A percentile compares a stretch with the other conserved stretches of the same genome.
Conservation (phyloP, 2,329 filamentous ascomycete species). For the Colletotrichum horii region DNA sequence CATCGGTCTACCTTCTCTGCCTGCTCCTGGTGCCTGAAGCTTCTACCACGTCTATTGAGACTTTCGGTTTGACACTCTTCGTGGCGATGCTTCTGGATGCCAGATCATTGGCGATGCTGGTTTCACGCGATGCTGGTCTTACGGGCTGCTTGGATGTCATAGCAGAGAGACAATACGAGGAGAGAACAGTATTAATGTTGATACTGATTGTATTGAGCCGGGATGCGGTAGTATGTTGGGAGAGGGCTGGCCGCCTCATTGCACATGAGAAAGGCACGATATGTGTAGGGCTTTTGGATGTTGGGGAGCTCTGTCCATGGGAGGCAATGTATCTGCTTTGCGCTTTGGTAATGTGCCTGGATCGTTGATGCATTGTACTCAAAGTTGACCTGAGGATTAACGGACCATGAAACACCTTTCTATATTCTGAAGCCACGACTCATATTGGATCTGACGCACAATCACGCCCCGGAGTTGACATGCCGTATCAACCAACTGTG, state of each 20-base stretch:
- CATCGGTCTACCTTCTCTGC: no score
- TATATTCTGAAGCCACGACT: fast-evolving
- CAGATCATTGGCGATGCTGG: no score
- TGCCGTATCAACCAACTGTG: not conserved
- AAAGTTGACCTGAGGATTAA: no score
- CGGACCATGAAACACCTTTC: not conserved
- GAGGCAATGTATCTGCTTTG: fast-evolving
- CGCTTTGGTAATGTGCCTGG: fast-evolving
- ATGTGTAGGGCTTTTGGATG: fast-evolving
- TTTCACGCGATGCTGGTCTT: no score
- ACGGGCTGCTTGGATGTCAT: not conserved
- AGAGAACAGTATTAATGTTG: not conserved
- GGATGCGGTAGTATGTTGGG: fast-evolving
- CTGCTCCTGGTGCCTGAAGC: no score
- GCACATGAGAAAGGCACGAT: not conserved
- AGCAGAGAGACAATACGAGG: not conserved
- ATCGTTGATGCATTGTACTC: fast-evolving
- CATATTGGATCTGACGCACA: fast-evolving
- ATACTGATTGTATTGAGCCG: fast-evolving
- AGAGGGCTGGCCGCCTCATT: not conserved
- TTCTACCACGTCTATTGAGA: no score
- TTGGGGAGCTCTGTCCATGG: fast-evolving
- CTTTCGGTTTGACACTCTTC: no score
- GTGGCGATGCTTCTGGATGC: no score
- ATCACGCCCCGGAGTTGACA: fast-evolving